Evolutionary conservation across 495 filamentous ascomycete genomes (phyloP).

Genomic region (Podospora pseudopauciseta): DNA sequence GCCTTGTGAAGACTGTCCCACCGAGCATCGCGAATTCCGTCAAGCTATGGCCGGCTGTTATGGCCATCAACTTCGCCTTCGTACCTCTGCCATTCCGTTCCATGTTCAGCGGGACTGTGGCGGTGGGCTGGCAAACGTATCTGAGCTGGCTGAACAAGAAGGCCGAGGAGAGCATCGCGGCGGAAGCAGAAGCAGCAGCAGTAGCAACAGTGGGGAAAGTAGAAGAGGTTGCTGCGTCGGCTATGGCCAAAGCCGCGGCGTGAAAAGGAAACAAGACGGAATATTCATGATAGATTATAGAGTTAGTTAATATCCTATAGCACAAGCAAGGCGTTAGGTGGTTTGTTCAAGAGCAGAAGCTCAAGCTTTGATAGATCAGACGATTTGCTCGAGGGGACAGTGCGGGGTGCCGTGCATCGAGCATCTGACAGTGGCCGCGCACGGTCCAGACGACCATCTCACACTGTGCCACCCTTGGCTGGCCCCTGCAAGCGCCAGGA

Average conservation of each 20-base stretch:
- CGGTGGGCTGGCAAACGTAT: constrained; percentile 91
- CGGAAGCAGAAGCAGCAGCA: not conserved
- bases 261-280: constrained; percentile 4
- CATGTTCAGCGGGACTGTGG: constrained; percentile 72
- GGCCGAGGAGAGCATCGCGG: constrained; percentile 47
- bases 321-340: not conserved
- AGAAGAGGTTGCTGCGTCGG: constrained; percentile 5
- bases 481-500: not conserved
- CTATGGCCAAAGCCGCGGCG: constrained; percentile 4
- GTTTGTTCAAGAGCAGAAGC: not conserved
- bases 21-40: constrained; percentile 70
- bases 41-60: constrained; percentile 89
- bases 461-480: not conserved
- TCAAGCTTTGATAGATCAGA: not conserved
- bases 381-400: not conserved
- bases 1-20: constrained; percentile 72
- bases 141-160: constrained; percentile 74
- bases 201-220: not conserved
- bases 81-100: constrained; percentile 72
- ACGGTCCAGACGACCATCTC: not conserved
- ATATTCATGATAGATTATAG: not conserved
- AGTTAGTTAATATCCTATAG: not conserved
- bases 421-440: not conserved
- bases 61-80: constrained; percentile 82
- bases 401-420: not conserved